Evolutionary conservation across 179 eudicot species (phyloP), one percentile per base, ranked within the genome.

Genomic region (Silene vulgaris): DNA sequence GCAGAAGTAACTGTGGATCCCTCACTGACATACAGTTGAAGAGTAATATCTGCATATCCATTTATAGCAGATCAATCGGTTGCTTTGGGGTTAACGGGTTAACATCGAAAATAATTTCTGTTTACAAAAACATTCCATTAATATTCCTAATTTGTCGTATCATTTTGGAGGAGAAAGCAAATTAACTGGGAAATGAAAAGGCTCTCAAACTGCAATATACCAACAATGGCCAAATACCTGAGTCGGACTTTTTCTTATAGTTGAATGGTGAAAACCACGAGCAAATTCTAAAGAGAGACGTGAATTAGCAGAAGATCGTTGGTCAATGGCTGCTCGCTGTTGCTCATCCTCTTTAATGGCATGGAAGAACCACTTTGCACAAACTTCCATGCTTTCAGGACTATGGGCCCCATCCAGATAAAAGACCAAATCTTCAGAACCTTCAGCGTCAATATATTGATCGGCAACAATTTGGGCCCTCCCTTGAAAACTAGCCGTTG

Each of bases 321-420:
- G 78, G 74, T 66, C 71, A 19, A 66, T 69, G 76, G 77, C 77
- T 48, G 50, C 60, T 57, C 48, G 77, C 13, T 54, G 80, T 77
- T 76, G 81, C 73, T 81, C 72, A 77, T 85, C 89, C 80, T 87
- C 87, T 82, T 82, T 80, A 73, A 83, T 84, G 74, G 89, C 90
- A 78, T 59, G 83, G 59, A 84, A 88, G 85, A 96, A 96, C 98
- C 99, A 96, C 77, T 79, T 88, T 67, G 89, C 99, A 77, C 99
- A 93, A 62, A 88, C 98, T 76, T 91, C 99, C 99, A 96, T 96
- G 85, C 99, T 96, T 86, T 96, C 99, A 73, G 99, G 99, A 84
- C 97, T 96, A 75, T 96, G 99, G 57, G 99, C 99, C 69, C 99
- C 98, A 77, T 96, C 99, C 86, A 96, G 74, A 86, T 91, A 93